Percentiles rank a stretch among this genome's conserved stretches.
Conservation (phyloP, 2,329 filamentous ascomycete species). For the Neonectria hederae region DNA sequence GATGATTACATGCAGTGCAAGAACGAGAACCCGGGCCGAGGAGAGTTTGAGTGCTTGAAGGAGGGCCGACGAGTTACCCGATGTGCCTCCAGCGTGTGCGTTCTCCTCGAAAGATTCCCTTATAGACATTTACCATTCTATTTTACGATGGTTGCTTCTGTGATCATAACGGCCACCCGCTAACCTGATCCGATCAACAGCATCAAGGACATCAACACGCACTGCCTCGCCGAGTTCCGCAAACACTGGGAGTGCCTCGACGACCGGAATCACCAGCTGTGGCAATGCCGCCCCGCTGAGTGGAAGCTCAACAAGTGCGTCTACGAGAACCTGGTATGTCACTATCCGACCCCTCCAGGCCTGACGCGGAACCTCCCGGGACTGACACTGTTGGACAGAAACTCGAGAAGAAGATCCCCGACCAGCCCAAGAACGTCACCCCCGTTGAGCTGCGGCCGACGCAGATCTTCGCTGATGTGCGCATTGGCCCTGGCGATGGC, state of each 20-base stretch:
- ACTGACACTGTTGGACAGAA: slow-evolving; percentile 60
- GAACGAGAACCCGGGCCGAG: slow-evolving; percentile 87
- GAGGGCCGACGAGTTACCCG: slow-evolving; percentile 96
- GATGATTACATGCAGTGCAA: slow-evolving; percentile 99
- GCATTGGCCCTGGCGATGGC: slow-evolving; percentile 53
- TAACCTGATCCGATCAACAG: slow-evolving; percentile 56
- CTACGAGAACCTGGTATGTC: slow-evolving; percentile 89
- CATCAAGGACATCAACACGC: slow-evolving; percentile 93
- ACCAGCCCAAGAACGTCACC: slow-evolving; percentile 72
- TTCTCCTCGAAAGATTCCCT: slow-evolving; percentile 42
- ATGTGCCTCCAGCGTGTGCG: slow-evolving; percentile 95
- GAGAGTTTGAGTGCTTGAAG: slow-evolving; percentile 94
- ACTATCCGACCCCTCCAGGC: not conserved
- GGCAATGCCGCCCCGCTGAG: slow-evolving; percentile 91
- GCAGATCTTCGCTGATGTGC: slow-evolving; percentile 69
- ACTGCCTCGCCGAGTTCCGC: slow-evolving; percentile 91
- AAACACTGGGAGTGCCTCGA: slow-evolving; percentile 96
- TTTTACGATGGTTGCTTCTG: not conserved
- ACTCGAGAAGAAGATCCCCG: slow-evolving; percentile 83
- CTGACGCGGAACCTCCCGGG: not conserved
- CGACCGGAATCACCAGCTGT: slow-evolving; percentile 97
- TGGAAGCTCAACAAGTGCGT: slow-evolving; percentile 94
- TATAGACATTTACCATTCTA: not conserved
- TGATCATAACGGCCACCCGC: slow-evolving; percentile 8
- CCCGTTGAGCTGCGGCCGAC: slow-evolving; percentile 78